Base-by-base conservation (phyloP, 208 protist species). In the Leishmania lainsoni region DNA sequence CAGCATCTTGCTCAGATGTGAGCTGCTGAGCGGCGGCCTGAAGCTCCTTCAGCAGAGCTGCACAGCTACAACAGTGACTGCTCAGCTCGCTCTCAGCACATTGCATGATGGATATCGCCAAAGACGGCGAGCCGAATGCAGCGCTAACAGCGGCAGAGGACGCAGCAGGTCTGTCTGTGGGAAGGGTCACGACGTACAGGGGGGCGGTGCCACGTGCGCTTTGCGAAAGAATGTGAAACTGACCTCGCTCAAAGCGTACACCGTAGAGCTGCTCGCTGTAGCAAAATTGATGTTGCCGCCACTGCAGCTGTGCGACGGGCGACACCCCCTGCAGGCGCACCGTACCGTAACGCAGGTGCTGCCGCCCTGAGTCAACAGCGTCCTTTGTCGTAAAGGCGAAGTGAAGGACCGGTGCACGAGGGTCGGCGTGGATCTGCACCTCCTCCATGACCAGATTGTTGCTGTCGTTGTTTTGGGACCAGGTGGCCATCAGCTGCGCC, bases 161-260 rank as follows among this genome's bases (percentile, higher is more conserved):
- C 29, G 83, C 83, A 8, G 86, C 69, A 61, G 87, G 79, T 10
- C 70, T 63, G 83, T 81, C 84, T 35, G 83, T 81, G 26, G 85
- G 87, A 48, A 95, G 83, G 10, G 78, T 81, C 29, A 87, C 83
- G 42, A 95, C 75, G 81, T 84, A 87, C 26, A 95, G 83, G 2
- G 89, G 89, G 22, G 86, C 86, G 39, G 54, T 74, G n/a, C 90
- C 90, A n/a, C 81, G 75, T 49, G 86, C 58, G 12, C 78, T 79
- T 75, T 95, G 90, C 2, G 91, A 90, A 70, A 95, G 84, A 5
- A 93, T 69, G 78, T 93, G 86, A 80, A 88, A 92, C 51, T 75
- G 83, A 1, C 88, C 86, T 35, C 81, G 49, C 74, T 92, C 80
- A 49, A 82, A 83, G 58, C 83, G 88, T 66, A 92, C 71, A 35